Percentiles rank a stretch among this genome's conserved stretches.
Conservation (phyloP, 768 basidiomycete genomes). For the Dacryopinax primogenitus region DNA sequence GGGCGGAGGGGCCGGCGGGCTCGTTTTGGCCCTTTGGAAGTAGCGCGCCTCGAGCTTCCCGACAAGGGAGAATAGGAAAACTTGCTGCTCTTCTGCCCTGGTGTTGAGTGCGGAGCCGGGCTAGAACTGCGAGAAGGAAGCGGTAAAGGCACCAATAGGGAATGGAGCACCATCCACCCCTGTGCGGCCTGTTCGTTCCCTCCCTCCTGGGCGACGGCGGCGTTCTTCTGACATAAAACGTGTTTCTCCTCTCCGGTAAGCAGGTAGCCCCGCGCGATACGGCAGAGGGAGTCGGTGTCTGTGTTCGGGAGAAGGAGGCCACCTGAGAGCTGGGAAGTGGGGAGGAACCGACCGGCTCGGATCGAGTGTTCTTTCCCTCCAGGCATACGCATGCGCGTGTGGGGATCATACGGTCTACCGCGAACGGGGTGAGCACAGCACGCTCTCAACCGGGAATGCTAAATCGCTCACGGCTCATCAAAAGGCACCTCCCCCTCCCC, state of each 20-base stretch:
- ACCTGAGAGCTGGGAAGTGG: background rate
- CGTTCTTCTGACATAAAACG: background rate
- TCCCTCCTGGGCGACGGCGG: background rate
- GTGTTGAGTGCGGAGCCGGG: background rate
- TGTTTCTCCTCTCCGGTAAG: background rate
- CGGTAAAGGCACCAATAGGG: background rate
- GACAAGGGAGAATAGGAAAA: background rate
- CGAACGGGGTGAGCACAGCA: background rate
- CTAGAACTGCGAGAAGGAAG: background rate
- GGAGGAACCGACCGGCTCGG: background rate
- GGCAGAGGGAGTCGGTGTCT: background rate
- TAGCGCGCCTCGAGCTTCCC: background rate
- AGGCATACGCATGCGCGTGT: background rate
- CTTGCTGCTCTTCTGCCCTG: conserved; percentile 5
- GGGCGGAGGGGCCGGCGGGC: background rate
- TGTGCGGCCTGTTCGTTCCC: background rate
- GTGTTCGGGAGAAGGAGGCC: background rate
- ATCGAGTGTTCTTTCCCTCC: background rate
- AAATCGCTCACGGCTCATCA: conserved; percentile 74
- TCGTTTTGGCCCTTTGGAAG: background rate
- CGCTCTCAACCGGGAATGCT: conserved; percentile 20
- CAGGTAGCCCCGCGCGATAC: background rate
- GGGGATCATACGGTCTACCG: background rate
- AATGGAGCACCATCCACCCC: background rate
- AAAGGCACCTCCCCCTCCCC: conserved; percentile 55